These are phyloP conservation scores for Calycina marina DNA, from an alignment of 2,329 filamentous ascomycete species.

Conservation along the genomic window DNA sequence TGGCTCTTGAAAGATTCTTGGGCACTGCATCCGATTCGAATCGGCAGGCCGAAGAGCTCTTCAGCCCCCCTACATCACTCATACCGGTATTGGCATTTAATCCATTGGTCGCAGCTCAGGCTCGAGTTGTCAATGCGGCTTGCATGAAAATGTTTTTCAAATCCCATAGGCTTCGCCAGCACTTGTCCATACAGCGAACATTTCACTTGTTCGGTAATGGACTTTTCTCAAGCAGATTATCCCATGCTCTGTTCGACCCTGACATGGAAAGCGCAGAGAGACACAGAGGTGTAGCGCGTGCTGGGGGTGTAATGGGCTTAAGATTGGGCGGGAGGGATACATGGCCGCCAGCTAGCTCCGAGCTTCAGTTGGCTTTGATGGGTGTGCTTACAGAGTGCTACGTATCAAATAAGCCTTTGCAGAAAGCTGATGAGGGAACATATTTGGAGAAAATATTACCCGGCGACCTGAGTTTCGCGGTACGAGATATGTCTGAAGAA, in stretches of 20 bases:
- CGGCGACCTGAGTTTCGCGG: constrained; percentile 65
- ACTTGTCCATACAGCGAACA: constrained; percentile 60
- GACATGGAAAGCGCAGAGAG: constrained; percentile 69
- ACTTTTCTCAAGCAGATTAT: constrained; percentile 64
- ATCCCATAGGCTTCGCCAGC: constrained; percentile 53
- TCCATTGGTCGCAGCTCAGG: constrained; percentile 59
- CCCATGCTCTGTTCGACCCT: constrained; percentile 72
- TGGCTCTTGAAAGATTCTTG: constrained; percentile 13
- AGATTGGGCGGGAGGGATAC: constrained; percentile 65
- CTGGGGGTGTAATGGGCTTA: constrained; percentile 63
- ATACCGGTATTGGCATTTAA: constrained; percentile 60
- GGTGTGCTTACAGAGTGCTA: constrained; percentile 71
- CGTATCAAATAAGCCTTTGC: constrained; percentile 16
- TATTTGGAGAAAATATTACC: constrained; percentile 33
- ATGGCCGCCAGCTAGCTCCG: constrained; percentile 91
- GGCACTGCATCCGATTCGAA: constrained; percentile 1
- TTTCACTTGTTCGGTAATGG: constrained; percentile 81
- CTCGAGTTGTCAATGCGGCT: constrained; percentile 61
- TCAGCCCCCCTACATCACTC: constrained; percentile 27
- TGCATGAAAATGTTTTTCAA: constrained; percentile 66
- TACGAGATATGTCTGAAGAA: constrained; percentile 62
- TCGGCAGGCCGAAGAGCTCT: constrained; percentile 10
- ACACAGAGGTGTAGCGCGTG: constrained; percentile 50
- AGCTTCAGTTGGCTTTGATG: constrained; percentile 78
- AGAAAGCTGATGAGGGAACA: constrained; percentile 20